These are phyloP conservation scores for Dioscorea zingiberensis DNA, from an alignment of 106 monocot species.

Conservation along the genomic window DNA sequence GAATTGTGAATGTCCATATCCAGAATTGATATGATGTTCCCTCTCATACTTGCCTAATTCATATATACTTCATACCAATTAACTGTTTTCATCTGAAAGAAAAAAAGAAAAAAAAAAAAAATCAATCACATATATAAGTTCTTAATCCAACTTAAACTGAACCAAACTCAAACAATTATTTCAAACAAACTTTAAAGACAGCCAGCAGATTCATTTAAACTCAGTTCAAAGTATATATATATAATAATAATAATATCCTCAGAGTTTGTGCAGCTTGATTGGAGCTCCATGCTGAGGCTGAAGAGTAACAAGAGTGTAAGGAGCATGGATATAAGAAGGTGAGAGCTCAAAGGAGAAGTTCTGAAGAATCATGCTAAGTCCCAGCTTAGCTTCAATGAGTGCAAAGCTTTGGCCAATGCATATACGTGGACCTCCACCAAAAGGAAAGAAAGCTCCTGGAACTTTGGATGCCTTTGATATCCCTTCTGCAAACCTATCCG, in stretches of 20 bases:
- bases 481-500: slow-evolving; percentile 41
- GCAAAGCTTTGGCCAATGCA: slow-evolving; percentile 49
- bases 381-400: slow-evolving; percentile 41
- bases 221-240: no score
- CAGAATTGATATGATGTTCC: no score
- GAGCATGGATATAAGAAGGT: slow-evolving; percentile 33
- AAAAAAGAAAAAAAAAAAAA: no score
- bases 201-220: no score
- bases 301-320: slow-evolving; percentile 8
- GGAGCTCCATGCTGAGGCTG: slow-evolving; percentile 30
- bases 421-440: slow-evolving; percentile 28
- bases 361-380: slow-evolving; percentile 26
- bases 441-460: slow-evolving; percentile 28
- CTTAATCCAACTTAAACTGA: no score
- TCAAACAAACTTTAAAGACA: no score
- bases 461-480: slow-evolving; percentile 27
- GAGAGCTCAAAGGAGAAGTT: slow-evolving; percentile 33
- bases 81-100: no score
- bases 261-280: slow-evolving; percentile 3
- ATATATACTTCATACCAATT: no score
- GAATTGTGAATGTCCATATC: no score
- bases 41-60: no score
- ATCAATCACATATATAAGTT: no score
- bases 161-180: no score
- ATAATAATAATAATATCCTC: not conserved